Conservation (phyloP, 768 basidiomycete genomes). For the Chalciporus chontae region DNA sequence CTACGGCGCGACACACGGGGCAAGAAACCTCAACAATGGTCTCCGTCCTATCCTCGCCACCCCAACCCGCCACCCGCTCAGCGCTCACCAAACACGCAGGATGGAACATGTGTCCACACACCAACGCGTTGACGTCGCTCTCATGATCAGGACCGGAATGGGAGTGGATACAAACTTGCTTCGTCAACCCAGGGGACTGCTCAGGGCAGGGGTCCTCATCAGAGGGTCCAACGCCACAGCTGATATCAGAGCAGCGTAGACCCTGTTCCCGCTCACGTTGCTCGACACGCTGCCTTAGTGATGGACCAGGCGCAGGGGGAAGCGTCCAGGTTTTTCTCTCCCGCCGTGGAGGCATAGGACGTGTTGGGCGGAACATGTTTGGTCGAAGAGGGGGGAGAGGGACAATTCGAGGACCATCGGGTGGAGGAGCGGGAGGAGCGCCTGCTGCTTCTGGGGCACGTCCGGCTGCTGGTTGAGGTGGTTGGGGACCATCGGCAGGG, state of each 20-base stretch:
- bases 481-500: slow-evolving; percentile 1
- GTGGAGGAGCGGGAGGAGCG: slow-evolving; percentile 3
- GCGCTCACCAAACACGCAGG: slow-evolving; percentile 66
- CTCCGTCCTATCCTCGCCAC: slow-evolving; percentile 41
- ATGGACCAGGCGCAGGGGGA: slow-evolving; percentile 63
- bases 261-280: slow-evolving; percentile 69
- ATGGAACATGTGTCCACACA: slow-evolving; percentile 71
- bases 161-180: slow-evolving; percentile 24
- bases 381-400: slow-evolving; percentile 16
- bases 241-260: slow-evolving; percentile 65
- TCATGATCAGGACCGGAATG: slow-evolving; percentile 14
- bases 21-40: slow-evolving; percentile 64
- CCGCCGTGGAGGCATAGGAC: slow-evolving; percentile 25
- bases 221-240: slow-evolving; percentile 71
- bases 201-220: slow-evolving; percentile 61
- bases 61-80: slow-evolving; percentile 63
- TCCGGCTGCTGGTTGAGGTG: slow-evolving; percentile 7
- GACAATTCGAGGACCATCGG: slow-evolving; percentile 13
- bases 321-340: slow-evolving; percentile 52
- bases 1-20: slow-evolving; percentile 66
- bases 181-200: slow-evolving; percentile 17
- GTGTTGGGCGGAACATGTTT: slow-evolving; percentile 21
- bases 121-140: slow-evolving; percentile 17
- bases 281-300: slow-evolving; percentile 72
- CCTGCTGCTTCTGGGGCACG: slow-evolving; percentile 4